These are phyloP conservation scores for Nothopassalora personata DNA, from an alignment of 2,329 filamentous ascomycete genomes.

Conservation along the genomic window DNA sequence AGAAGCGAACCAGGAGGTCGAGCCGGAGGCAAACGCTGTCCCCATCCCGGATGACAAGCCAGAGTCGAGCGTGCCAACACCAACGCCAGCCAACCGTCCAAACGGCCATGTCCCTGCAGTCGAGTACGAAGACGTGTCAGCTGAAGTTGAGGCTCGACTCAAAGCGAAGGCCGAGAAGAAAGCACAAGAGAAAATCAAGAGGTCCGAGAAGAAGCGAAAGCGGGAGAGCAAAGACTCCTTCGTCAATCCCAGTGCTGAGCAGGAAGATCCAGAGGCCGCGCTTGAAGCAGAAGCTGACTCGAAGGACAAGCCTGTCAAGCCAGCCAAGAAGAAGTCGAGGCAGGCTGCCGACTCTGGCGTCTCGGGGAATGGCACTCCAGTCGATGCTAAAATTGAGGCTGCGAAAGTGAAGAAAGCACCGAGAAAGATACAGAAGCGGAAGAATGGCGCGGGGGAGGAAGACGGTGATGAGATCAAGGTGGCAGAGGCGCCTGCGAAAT, in stretches of 20 bases:
- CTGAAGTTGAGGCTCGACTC: constrained; percentile 29
- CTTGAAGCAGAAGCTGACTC: background rate
- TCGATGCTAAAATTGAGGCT: background rate
- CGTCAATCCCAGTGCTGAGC: constrained; percentile 10
- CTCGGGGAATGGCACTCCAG: background rate
- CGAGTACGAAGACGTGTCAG: constrained; percentile 29
- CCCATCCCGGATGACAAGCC: background rate
- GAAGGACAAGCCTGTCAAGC: background rate
- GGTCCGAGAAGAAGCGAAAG: constrained; percentile 32
- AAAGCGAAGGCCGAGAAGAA: constrained; percentile 29
- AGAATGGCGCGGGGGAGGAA: background rate
- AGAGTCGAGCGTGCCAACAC: background rate
- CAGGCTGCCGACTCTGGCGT: background rate
- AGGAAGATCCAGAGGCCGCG: background rate
- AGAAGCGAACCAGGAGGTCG: background rate
- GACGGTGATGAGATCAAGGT: constrained; percentile 1
- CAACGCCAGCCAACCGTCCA: background rate
- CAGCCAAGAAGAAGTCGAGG: constrained; percentile 6
- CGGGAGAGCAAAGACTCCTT: constrained; percentile 29
- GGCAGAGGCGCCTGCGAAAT: background rate
- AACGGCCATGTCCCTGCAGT: constrained; percentile 8
- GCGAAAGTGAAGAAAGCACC: background rate
- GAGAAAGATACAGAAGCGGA: background rate
- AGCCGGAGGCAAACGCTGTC: background rate
- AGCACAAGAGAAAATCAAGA: constrained; percentile 16